Evolutionary conservation across 2,329 filamentous ascomycete genomes (phyloP).

Genomic region (Teratosphaeria nubilosa): DNA sequence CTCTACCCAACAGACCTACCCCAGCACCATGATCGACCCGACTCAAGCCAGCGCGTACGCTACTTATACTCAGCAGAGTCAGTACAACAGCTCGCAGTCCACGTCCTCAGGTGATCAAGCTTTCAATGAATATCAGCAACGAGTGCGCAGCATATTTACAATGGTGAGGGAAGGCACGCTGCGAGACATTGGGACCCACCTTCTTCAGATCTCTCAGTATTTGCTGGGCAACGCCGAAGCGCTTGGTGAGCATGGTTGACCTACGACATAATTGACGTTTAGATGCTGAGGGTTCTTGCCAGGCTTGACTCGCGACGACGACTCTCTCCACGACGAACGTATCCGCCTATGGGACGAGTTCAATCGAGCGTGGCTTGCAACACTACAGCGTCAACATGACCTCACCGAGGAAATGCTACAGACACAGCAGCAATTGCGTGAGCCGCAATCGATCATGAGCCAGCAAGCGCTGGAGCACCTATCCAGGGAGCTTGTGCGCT

Average conservation of each 20-base stretch:
- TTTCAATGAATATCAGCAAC: conserved; percentile 52
- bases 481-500: conserved; percentile 67
- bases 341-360: conserved; percentile 88
- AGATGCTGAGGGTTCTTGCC: conserved; percentile 7
- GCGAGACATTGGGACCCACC: conserved; percentile 46
- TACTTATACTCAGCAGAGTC: conserved; percentile 9
- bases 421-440: conserved; percentile 45
- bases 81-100: conserved; percentile 1
- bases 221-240: conserved; percentile 54
- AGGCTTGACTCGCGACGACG: conserved; percentile 81
- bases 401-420: conserved; percentile 51
- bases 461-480: conserved; percentile 63
- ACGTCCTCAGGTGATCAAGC: conserved; percentile 47
- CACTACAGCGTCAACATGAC: conserved; percentile 77
- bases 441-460: conserved; percentile 55
- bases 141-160: conserved; percentile 56
- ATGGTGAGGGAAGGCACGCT: conserved; percentile 55
- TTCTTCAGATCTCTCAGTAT: conserved; percentile 57
- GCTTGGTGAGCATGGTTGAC: conserved; percentile 45
- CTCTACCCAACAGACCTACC: conserved; percentile 41
- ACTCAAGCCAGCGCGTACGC: conserved; percentile 27
- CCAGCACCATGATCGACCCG: conserved; percentile 43
- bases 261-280: neutral
- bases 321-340: conserved; percentile 61
- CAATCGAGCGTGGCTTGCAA: conserved; percentile 80